Conservation (phyloP, 139 green algal genomes). For the Coelastrella sp. region DNA sequence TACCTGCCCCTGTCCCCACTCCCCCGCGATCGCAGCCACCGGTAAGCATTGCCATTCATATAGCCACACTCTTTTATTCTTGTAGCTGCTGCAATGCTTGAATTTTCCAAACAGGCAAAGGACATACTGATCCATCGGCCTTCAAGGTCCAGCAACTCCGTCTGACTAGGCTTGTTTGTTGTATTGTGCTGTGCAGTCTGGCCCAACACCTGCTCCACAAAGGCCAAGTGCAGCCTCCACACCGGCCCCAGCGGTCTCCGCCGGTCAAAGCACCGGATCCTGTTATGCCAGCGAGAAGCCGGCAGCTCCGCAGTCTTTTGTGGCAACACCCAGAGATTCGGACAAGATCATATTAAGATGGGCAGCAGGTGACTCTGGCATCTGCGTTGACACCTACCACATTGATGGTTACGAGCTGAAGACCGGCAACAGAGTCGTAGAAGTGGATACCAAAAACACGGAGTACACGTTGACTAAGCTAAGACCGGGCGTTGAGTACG, state of each 20-base stretch:
- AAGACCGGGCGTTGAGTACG: constrained; percentile 9
- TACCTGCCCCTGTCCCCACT: neutral
- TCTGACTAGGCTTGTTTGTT: too few species aligned
- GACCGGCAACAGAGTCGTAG: neutral
- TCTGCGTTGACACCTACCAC: neutral
- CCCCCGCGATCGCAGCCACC: neutral
- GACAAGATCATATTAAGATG: constrained; percentile 18
- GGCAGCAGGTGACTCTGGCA: constrained; percentile 2
- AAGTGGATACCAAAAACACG: neutral
- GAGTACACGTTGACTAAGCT: constrained; percentile 12
- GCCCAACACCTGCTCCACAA: neutral
- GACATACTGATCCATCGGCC: too few species aligned
- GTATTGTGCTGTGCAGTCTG: too few species aligned
- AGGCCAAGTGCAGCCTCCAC: neutral
- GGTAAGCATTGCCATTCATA: too few species aligned
- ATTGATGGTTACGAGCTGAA: constrained; percentile 24
- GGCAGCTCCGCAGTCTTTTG: neutral
- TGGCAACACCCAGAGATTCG: neutral
- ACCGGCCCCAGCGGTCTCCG: neutral
- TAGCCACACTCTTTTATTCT: too few species aligned
- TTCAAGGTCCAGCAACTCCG: too few species aligned
- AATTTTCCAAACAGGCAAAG: too few species aligned
- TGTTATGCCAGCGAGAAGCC: neutral
- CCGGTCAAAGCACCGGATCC: neutral
- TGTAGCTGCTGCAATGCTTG: neutral